Conservation (phyloP, 257 asterid species). For the Oldenlandia corymbosa region DNA sequence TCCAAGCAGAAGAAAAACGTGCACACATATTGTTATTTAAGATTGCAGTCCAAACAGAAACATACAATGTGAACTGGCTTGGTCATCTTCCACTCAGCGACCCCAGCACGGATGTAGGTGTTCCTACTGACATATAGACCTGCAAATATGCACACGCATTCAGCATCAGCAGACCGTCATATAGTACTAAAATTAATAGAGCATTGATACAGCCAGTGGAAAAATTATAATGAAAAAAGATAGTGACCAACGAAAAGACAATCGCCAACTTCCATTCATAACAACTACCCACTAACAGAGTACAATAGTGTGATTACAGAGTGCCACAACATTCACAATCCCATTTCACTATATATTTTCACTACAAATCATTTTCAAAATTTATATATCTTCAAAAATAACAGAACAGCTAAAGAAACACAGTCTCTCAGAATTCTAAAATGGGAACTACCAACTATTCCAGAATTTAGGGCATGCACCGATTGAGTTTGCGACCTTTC, state of each 20-base stretch:
- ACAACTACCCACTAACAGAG: too few relatives aligned
- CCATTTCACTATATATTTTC: too few relatives aligned
- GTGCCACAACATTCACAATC: too few relatives aligned
- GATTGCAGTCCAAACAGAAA: slow-evolving; percentile 9
- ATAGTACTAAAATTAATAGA: neutral
- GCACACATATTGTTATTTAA: neutral
- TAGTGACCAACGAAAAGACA: neutral
- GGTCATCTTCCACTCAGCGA: slow-evolving; percentile 85
- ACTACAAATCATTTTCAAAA: too few relatives aligned
- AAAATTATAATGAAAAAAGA: too few relatives aligned
- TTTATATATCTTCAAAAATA: too few relatives aligned
- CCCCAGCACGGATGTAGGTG: slow-evolving; percentile 89
- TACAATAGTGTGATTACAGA: too few relatives aligned
- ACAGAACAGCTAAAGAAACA: too few relatives aligned
- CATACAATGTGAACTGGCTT: slow-evolving; percentile 95
- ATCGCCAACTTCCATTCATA: too few relatives aligned
- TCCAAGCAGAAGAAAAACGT: neutral
- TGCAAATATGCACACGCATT: slow-evolving; percentile 28
- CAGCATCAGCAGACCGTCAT: slow-evolving; percentile 8
- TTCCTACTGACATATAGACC: slow-evolving; percentile 93
- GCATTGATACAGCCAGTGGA: neutral
- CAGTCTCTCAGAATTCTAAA: neutral
- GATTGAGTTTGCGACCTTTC: too few relatives aligned
- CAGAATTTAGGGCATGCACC: neutral
- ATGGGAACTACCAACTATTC: neutral